phyloP scores from a whole-genome alignment of 345 rosid genomes.

The Melaleuca alternifolia region DNA sequence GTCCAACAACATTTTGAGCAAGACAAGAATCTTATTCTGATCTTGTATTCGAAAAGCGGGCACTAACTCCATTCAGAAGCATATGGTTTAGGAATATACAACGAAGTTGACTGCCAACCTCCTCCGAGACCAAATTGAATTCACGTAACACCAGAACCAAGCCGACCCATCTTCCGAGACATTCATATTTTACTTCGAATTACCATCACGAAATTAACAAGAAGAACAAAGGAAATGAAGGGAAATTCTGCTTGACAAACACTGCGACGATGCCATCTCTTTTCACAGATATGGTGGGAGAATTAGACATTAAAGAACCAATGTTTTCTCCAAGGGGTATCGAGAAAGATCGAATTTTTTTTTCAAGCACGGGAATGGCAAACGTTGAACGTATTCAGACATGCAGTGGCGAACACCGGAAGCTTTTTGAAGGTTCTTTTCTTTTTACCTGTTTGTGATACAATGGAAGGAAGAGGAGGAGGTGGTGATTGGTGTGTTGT shows the following conservation, averaged over 20 bases:
- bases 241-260: background rate
- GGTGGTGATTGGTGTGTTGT: background rate
- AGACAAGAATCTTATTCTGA: background rate
- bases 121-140: background rate
- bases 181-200: background rate
- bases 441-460: conserved; percentile 1
- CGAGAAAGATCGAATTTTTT: background rate
- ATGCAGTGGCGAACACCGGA: background rate
- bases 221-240: background rate
- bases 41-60: background rate
- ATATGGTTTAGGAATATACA: background rate
- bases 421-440: background rate
- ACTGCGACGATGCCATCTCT: background rate
- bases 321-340: background rate
- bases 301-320: background rate
- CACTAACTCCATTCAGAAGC: background rate
- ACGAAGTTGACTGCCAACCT: background rate
- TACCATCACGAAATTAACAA: background rate
- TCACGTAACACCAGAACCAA: background rate
- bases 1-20: background rate
- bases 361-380: background rate
- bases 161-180: background rate
- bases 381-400: background rate
- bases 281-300: background rate
- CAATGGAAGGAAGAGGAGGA: background rate